Evolutionary conservation across 2,329 filamentous ascomycete genomes (phyloP), one percentile per base, ranked within the genome.

Genomic region (Colletotrichum tamarilloi): DNA sequence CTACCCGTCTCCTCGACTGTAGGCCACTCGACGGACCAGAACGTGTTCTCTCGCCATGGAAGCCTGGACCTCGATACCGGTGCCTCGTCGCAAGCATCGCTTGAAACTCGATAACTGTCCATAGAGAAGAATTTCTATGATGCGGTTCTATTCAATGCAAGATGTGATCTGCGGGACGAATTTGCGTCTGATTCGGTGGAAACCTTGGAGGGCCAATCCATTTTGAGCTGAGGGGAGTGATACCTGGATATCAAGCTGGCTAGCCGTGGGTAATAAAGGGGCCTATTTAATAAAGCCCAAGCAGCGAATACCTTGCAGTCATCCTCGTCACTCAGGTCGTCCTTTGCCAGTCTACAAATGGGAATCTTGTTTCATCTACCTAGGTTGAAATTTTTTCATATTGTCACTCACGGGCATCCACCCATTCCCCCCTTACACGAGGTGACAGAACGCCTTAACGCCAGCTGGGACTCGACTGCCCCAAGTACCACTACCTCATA

Each of bases 391-490:
- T 8, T 7, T 49, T 24, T 14, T 62, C 35, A 46, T 49, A 11
- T 67, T 67, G 26, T 38, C 56, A 59, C 22, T 59, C 49, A 58
- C 2, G 53, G 65, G 68, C 68, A 68, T 28, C 62, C 62, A 68
- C 46, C 68, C 64, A 42, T 49, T 24, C 68, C 38, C 67, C 38
- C 35, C 28, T 35, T 68, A 62, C 49, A 58, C n/a, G 66, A 12
- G 66, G 46, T 65, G 55, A 53, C 55, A 14, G 19, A 73, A 73
- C 70, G 59, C 70, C 70, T 49, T 35, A 55, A 65, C 70, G 70
- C 70, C 70, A 52, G 58, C 46, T 49, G 42, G 42, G 42, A 22
- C 42, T 49, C 11, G 19, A 49, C 8, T 49, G 19, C 42, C 42
- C 42, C 8, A 22, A 49, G n/a, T 49, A 49, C 19, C 42, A 49